A percentile compares a stretch with the other conserved stretches of the same genome.
Evolutionary conservation across 1,139 yeast species (phyloP).

Genomic region (Meyerozyma elateridarum): DNA sequence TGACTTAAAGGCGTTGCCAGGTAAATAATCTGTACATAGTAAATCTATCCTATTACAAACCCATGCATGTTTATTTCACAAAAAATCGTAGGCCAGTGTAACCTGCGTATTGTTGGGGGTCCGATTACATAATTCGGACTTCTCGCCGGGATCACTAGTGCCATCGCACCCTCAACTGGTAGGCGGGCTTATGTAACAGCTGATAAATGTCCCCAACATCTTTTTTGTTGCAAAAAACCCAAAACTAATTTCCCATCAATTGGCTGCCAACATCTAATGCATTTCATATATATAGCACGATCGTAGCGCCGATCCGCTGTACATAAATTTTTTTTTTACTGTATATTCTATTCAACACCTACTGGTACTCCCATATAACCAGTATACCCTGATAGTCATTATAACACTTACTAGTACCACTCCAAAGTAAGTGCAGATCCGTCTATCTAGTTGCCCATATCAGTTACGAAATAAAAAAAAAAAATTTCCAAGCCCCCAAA

Average conservation of each 20-base stretch:
- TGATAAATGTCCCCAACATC: constrained; percentile 4
- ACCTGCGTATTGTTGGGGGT: constrained; percentile 1
- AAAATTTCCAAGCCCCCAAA: too few relatives aligned
- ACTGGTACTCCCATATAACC: too few relatives aligned
- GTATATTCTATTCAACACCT: too few relatives aligned
- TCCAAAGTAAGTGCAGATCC: too few relatives aligned
- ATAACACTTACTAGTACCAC: too few relatives aligned
- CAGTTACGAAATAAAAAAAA: too few relatives aligned
- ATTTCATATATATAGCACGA: background rate
- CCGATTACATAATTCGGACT: constrained; percentile 1
- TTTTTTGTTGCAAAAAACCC: constrained; percentile 4
- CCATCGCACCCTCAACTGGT: background rate
- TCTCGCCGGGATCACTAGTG: background rate
- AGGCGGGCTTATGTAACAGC: constrained; percentile 1
- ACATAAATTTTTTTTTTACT: constrained; percentile 1
- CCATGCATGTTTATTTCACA: too few relatives aligned
- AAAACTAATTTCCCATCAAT: constrained; percentile 4
- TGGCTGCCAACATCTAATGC: constrained; percentile 2
- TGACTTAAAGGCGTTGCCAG: constrained; percentile 22
- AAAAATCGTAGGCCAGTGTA: too few relatives aligned
- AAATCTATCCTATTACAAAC: too few relatives aligned
- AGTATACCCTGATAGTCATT: too few relatives aligned
- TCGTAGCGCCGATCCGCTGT: background rate
- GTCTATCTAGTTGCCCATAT: too few relatives aligned
- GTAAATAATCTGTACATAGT: constrained; percentile 12